Base-by-base conservation (phyloP, 768 basidiomycete genomes). In the Panellus pusillus region DNA sequence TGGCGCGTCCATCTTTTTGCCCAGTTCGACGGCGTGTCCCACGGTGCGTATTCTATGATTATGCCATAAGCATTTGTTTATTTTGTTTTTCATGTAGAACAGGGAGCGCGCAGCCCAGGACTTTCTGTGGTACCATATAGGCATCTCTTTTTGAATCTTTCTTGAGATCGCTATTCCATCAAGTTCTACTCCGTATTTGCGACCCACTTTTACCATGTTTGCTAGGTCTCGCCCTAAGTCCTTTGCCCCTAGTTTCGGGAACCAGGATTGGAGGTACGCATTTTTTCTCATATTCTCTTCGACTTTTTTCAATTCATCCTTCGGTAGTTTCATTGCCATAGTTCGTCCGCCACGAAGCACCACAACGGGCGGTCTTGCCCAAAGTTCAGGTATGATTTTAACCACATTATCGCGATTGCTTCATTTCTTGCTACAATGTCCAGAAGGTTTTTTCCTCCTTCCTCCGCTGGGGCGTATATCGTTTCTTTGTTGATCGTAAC, bases 331-430 rank as follows among this genome's bases (percentile, higher is more conserved):
- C 6, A 8, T 32, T 5, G 37, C 32, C 0, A 52, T 1, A 52
- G 31, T 20, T 52, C 51, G 28, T 46, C 51, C 1, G 44, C 36
- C 2, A 31, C 44, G n/a, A 45, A 52, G 12, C 15, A 24, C 51
- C 51, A 52, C 9, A 46, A 11, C 11, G 51, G 44, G 3, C 44
- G 14, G 15, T 31, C 44, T 6, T 13, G n/a, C 1, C 37, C 44
- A n/a, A 52, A 45, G 9, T 12, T 45, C 6, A 46, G 24, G 37
- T 52, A 45, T 6, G 35, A 11, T n/a, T 44, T 51, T 7, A 61
- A 17, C 62, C 61, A 62, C 1, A 50, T 58, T 0, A 56, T 4
- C 0, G 50, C 36, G 0, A 61, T 61, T 0, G 63, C 63, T 28
- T 62, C 52, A 27, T 62, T 63, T 19, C 56, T 53, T 7, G 37